Conservation (phyloP, 2,329 filamentous ascomycete genomes). For the Phyllosticta ampelicida region DNA sequence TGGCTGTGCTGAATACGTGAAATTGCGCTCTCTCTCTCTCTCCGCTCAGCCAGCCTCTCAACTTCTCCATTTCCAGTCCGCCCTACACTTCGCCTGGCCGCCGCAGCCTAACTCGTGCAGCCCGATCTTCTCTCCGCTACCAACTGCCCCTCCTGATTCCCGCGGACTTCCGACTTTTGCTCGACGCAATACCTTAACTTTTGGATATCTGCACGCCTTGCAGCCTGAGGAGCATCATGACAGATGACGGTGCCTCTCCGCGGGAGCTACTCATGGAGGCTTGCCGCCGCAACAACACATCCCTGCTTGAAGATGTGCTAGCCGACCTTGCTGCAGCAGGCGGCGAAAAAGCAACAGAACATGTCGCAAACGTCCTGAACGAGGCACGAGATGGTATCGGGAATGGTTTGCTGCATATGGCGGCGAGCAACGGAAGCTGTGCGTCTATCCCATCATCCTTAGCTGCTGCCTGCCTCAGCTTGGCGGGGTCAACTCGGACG, state of each 20-base stretch:
- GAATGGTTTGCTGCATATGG: constrained; percentile 81
- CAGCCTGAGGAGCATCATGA: not conserved
- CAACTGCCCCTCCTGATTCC: constrained; percentile 6
- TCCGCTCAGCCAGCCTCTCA: not conserved
- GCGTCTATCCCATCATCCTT: constrained; percentile 27
- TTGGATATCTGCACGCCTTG: not conserved
- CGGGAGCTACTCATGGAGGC: constrained; percentile 84
- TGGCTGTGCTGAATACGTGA: not conserved
- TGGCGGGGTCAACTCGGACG: not conserved
- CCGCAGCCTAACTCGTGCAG: not conserved
- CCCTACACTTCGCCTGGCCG: not conserved
- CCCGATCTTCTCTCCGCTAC: not conserved
- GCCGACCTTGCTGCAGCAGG: constrained; percentile 41
- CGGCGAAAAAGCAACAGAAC: constrained; percentile 40
- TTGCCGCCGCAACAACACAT: constrained; percentile 83
- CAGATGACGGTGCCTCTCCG: constrained; percentile 63
- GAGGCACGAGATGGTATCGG: constrained; percentile 75
- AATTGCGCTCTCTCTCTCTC: not conserved
- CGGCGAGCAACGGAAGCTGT: constrained; percentile 79
- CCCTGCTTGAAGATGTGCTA: constrained; percentile 69
- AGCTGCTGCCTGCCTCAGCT: not conserved
- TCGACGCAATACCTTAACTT: not conserved
- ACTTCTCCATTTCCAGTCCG: not conserved
- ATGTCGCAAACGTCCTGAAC: constrained; percentile 73
- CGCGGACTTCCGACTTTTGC: not conserved